These are phyloP conservation scores for Malania oleifera DNA, from an alignment of 164 flowering plant species.

Conservation along the genomic window DNA sequence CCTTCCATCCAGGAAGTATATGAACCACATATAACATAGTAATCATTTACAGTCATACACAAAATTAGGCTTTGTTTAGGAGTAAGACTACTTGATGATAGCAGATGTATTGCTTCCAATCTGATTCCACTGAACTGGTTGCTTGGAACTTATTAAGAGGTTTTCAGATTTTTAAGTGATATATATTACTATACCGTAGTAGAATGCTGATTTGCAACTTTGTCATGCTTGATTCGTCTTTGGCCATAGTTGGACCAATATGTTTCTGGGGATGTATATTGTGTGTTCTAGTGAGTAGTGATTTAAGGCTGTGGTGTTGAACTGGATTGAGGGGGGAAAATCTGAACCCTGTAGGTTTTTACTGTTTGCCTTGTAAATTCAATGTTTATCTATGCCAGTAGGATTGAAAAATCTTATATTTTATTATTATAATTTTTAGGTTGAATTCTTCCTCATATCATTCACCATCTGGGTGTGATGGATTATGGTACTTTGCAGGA, in stretches of 20 bases:
- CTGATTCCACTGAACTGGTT: conserved; percentile 3
- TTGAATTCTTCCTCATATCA: no score
- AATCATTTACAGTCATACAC: conserved; percentile 11
- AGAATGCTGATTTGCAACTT: background rate
- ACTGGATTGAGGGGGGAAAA: background rate
- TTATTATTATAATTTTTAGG: no score
- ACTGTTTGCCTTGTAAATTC: background rate
- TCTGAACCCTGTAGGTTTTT: background rate
- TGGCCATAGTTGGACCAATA: no score
- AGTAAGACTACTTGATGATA: background rate
- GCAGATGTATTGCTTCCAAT: conserved; percentile 1
- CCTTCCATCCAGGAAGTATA: conserved; percentile 7
- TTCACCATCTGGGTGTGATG: no score
- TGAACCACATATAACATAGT: conserved; percentile 7
- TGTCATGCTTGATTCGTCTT: no score
- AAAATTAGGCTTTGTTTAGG: conserved; percentile 1
- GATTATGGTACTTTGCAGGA: no score
- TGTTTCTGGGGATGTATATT: background rate
- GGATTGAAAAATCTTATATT: no score
- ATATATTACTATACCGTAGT: background rate
- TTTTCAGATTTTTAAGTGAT: no score
- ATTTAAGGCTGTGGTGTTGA: background rate
- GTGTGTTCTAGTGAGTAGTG: background rate
- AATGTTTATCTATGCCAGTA: background rate
- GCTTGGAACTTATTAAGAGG: background rate